A percentile compares a stretch with the other conserved stretches of the same genome.
Evolutionary conservation across 1,284 basidiomycete genomes (phyloP).

Genomic region (Ceratobasidium theobromae): DNA sequence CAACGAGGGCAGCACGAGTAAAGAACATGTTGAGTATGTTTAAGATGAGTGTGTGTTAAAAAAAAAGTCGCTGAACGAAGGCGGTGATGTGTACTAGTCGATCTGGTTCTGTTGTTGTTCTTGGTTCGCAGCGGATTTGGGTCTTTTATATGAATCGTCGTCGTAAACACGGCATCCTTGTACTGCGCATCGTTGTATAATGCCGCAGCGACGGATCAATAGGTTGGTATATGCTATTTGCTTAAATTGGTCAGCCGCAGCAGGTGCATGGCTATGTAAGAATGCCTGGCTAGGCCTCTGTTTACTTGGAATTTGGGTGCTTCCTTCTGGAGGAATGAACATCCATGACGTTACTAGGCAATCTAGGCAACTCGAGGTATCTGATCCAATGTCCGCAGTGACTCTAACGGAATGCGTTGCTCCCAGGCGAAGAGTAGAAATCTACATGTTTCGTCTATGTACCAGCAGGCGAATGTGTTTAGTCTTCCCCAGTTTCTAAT

Average conservation of each 20-base stretch:
- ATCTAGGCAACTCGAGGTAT: background rate
- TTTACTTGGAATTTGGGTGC: background rate
- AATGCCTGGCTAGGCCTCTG: background rate
- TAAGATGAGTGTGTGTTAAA: no score
- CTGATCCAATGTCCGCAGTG: background rate
- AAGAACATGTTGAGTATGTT: background rate
- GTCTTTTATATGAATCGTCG: background rate
- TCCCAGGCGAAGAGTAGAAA: background rate
- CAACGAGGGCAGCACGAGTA: background rate
- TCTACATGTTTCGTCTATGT: no score
- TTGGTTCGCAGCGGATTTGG: background rate
- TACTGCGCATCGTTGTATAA: background rate
- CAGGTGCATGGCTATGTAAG: background rate
- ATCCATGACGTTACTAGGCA: background rate
- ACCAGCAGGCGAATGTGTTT: no score
- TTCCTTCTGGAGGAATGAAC: background rate
- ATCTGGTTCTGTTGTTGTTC: background rate
- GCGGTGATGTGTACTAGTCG: background rate
- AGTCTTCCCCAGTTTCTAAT: no score
- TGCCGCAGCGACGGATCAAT: background rate
- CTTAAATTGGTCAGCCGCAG: background rate
- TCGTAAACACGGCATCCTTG: background rate
- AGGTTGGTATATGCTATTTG: background rate
- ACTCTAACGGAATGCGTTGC: background rate
- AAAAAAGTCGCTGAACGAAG: background rate